Conservation (phyloP, 176 grass and related monocot species). For the Raddia guianensis region DNA sequence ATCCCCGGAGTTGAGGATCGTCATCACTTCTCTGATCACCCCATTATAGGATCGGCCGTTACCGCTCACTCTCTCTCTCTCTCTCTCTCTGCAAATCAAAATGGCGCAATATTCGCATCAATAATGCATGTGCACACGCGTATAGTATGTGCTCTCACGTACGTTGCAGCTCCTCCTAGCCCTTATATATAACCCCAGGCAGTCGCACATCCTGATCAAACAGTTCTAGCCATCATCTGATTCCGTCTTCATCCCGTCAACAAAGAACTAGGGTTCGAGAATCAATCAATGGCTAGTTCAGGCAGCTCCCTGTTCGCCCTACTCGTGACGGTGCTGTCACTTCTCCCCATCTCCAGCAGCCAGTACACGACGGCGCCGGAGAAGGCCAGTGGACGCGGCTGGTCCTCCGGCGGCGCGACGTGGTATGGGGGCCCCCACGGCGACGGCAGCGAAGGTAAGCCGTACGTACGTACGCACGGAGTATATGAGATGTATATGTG, state of each 20-base stretch:
- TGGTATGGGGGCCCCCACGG: conserved; percentile 78
- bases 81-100: not conserved
- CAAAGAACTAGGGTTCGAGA: not conserved
- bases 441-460: conserved; percentile 73
- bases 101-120: conserved; percentile 23
- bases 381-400: conserved; percentile 29
- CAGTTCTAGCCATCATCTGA: not conserved
- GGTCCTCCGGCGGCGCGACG: conserved; percentile 70
- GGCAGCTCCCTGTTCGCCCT: not conserved
- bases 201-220: not conserved
- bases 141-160: conserved; percentile 48
- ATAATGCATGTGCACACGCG: conserved; percentile 12
- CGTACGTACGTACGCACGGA: too few species aligned
- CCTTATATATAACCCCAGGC: conserved; percentile 31
- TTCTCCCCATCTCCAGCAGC: conserved; percentile 35
- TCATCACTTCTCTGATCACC: not conserved
- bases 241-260: not conserved
- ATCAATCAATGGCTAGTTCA: conserved; percentile 22
- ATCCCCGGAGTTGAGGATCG: conserved; percentile 9
- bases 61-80: not conserved
- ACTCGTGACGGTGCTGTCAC: not conserved
- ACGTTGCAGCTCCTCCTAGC: not conserved
- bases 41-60: conserved; percentile 10
- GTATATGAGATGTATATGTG: too few species aligned
- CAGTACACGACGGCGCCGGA: not conserved